Percentiles rank a stretch among this genome's conserved stretches.
These are phyloP conservation scores for Metschnikowia orientalis DNA, from an alignment of 805 yeast genomes.

Conservation along the genomic window DNA sequence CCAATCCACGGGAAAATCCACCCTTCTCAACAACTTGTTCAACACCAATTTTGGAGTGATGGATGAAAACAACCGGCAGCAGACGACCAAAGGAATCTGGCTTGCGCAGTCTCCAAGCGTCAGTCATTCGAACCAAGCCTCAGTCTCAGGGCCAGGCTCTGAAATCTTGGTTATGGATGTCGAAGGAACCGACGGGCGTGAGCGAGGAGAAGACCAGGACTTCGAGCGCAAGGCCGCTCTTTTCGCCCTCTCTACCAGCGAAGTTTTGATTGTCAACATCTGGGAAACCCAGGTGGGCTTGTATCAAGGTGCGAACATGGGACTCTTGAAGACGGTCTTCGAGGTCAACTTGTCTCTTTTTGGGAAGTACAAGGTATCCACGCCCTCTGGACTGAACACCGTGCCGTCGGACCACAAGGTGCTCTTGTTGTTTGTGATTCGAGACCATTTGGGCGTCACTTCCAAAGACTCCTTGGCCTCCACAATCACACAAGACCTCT, in stretches of 20 bases:
- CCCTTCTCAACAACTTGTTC: slow-evolving; percentile 79
- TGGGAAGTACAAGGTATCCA: slow-evolving; percentile 47
- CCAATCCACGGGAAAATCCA: slow-evolving; percentile 94
- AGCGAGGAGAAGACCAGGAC: slow-evolving; percentile 97
- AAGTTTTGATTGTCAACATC: slow-evolving; percentile 82
- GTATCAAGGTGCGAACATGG: slow-evolving; percentile 98
- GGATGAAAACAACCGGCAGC: slow-evolving; percentile 83
- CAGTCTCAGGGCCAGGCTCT: slow-evolving; percentile 12
- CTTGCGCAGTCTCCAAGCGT: slow-evolving; percentile 37
- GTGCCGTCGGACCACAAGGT: slow-evolving; percentile 50
- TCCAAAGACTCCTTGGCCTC: slow-evolving; percentile 67
- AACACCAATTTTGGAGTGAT: slow-evolving; percentile 82
- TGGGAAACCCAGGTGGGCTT: slow-evolving; percentile 98
- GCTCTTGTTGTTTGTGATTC: slow-evolving; percentile 75
- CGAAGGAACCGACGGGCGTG: slow-evolving; percentile 99
- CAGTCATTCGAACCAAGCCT: slow-evolving; percentile 9
- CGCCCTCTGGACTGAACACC: slow-evolving; percentile 27
- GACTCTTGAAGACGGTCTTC: slow-evolving; percentile 87
- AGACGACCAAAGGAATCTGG: slow-evolving; percentile 60
- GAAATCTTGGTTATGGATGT: slow-evolving; percentile 85
- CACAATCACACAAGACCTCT: slow-evolving; percentile 68
- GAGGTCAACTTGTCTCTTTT: slow-evolving; percentile 89
- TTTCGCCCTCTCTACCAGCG: slow-evolving; percentile 90
- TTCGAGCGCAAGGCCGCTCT: slow-evolving; percentile 95
- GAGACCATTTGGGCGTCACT: slow-evolving; percentile 88